Percentiles rank a stretch among this genome's conserved stretches.
phyloP scores from a whole-genome alignment of 768 basidiomycete genomes.

The Mycena alexandri region DNA sequence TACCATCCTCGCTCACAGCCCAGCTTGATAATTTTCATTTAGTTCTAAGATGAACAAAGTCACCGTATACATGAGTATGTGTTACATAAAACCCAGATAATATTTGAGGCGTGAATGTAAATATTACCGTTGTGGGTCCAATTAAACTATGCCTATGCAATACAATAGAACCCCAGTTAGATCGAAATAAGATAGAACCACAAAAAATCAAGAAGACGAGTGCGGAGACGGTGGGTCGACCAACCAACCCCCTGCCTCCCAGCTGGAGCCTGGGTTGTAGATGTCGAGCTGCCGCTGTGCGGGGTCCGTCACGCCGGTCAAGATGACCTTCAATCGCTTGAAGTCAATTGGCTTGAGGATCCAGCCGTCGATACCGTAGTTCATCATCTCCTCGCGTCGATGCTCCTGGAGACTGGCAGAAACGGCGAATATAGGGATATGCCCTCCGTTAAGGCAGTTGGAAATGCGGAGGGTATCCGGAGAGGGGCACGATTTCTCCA shows the following conservation, averaged over 20 bases:
- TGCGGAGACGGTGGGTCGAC: conserved; percentile 4
- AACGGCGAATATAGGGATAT: conserved; percentile 84
- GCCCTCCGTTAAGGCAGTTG: conserved; percentile 65
- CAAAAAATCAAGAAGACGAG: conserved; percentile 3
- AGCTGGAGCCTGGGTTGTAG: conserved; percentile 64
- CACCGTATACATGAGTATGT: too few relatives aligned
- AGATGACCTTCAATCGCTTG: conserved; percentile 68
- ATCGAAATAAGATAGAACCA: conserved; percentile 5
- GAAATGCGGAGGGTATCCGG: conserved; percentile 52
- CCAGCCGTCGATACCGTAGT: conserved; percentile 83
- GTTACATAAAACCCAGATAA: too few relatives aligned
- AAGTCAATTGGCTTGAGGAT: conserved; percentile 88
- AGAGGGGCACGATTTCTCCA: conserved; percentile 56
- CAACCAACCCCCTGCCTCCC: conserved; percentile 78
- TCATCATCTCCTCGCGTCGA: conserved; percentile 65
- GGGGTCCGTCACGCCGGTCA: conserved; percentile 70
- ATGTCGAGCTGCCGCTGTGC: conserved; percentile 64
- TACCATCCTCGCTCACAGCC: too few relatives aligned
- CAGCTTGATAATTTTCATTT: too few relatives aligned
- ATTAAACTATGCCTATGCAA: too few relatives aligned
- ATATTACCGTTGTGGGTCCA: too few relatives aligned
- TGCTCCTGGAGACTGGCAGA: conserved; percentile 77
- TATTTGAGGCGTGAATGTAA: too few relatives aligned
- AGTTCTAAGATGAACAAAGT: too few relatives aligned
- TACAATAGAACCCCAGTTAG: conserved; percentile 1